Conservation (phyloP, 2,329 filamentous ascomycete species). For the Colletotrichum sp. region DNA sequence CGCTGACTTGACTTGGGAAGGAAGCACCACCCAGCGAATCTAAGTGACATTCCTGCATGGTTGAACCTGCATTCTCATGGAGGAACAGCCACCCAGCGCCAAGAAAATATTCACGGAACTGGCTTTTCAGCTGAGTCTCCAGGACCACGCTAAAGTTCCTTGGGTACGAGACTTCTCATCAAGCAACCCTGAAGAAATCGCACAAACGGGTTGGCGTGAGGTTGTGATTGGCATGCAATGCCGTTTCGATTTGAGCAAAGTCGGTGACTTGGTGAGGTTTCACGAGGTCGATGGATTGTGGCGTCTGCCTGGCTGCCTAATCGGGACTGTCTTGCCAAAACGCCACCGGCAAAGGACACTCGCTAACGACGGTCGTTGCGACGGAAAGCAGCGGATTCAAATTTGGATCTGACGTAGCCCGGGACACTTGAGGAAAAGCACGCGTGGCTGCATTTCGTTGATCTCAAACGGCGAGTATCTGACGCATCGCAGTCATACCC, state of each 20-base stretch:
- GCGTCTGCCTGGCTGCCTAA: background rate
- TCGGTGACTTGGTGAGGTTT: background rate
- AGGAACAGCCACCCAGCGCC: background rate
- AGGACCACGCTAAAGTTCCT: background rate
- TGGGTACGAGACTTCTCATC: background rate
- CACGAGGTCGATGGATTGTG: background rate
- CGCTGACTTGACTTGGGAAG: background rate
- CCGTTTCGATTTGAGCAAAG: background rate
- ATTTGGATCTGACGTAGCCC: background rate
- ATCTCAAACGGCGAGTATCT: background rate
- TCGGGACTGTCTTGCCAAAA: background rate
- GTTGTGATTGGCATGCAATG: background rate
- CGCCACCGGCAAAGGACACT: background rate
- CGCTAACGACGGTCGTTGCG: background rate
- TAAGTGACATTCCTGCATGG: background rate
- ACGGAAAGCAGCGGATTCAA: background rate
- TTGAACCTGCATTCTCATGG: background rate
- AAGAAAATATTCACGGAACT: background rate
- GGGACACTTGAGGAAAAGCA: background rate
- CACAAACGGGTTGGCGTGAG: background rate
- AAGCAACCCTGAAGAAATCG: background rate
- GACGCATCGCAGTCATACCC: background rate
- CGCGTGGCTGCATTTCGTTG: background rate
- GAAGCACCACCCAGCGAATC: background rate
- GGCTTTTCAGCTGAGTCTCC: background rate